Evolutionary conservation across 441 rosid species (phyloP), one percentile per base, ranked within the genome.

Genomic region (Eruca vesicaria): DNA sequence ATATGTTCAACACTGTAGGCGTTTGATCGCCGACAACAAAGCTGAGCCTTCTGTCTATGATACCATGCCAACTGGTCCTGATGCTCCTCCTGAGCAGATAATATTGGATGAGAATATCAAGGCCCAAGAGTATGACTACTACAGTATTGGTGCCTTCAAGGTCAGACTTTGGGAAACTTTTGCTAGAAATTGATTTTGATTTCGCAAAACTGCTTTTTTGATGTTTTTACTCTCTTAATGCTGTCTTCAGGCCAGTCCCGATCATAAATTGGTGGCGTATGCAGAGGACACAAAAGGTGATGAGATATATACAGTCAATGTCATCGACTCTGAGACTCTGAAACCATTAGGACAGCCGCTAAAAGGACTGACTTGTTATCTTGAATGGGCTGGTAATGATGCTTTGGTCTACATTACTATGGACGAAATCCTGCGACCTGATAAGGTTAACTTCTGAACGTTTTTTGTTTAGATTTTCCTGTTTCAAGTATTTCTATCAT

Each of bases 251-350:
- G 87, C 82, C 38, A 88, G 89, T 74, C 97, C 96, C 2, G 84
- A 85, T 66, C 88, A 86, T 81, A 90, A 91, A 79, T 59, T 92
- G 83, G 94, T 84, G 58, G 94, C 97, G 21, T 95, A 87, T 80
- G 94, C 94, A 5, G 96, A 95, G 79, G 99, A 95, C 79, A 85
- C 86, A 19, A 90, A 87, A 76, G 98, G 99, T 33, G 86, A 89
- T 78, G 98, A 92, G 73, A 89, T 88, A 65, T 82, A 89, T 74
- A 82, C 89, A 1, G 81, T 90, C 2, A 68, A 79, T 81, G 84
- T 91, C 75, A 88, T 92, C 12, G 88, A 95, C 83, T 86, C 84
- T n/a, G 96, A 90, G 78, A 61, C 86, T 26, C 71, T 75, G 56
- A 80, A 75, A 73, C 69, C 75, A 19, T 78, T 89, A 10, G 96